A percentile compares a stretch with the other conserved stretches of the same genome.
Conservation (phyloP, 2,329 filamentous ascomycete genomes). For the Stagonosporopsis chrysanthemi region DNA sequence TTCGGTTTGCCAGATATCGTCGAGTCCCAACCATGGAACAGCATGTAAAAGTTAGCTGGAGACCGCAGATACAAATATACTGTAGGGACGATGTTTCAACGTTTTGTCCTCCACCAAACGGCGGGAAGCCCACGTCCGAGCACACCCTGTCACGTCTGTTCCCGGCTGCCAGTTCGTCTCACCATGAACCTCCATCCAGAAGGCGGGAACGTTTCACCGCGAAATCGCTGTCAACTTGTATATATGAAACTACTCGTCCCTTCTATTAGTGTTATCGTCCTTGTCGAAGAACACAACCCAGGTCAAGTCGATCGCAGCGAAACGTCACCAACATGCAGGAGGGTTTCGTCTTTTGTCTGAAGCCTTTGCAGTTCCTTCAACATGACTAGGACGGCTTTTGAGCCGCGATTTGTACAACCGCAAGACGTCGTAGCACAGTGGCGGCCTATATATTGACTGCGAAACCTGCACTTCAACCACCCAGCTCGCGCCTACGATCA, state of each 20-base stretch:
- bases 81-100: conserved; percentile 5
- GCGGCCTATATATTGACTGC: conserved; percentile 27
- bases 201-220: conserved; percentile 28
- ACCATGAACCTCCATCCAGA: conserved; percentile 25
- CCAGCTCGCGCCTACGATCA: conserved; percentile 13
- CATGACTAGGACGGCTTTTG: conserved; percentile 9
- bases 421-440: conserved; percentile 6
- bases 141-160: conserved; percentile 28
- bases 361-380: conserved; percentile 7
- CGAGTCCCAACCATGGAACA: background rate
- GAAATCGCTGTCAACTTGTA: conserved; percentile 17
- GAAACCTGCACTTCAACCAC: background rate
- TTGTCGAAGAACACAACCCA: conserved; percentile 11
- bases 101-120: conserved; percentile 12
- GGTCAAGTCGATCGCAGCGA: conserved; percentile 23
- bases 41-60: background rate
- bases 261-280: conserved; percentile 22
- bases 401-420: conserved; percentile 10
- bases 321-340: conserved; percentile 28
- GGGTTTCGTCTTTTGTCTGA: conserved; percentile 14
- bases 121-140: conserved; percentile 27
- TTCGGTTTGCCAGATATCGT: background rate
- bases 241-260: conserved; percentile 17
- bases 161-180: conserved; percentile 18
- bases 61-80: background rate